phyloP scores from a whole-genome alignment of 176 grass and related monocot species.

The Eragrostis nindensis region DNA sequence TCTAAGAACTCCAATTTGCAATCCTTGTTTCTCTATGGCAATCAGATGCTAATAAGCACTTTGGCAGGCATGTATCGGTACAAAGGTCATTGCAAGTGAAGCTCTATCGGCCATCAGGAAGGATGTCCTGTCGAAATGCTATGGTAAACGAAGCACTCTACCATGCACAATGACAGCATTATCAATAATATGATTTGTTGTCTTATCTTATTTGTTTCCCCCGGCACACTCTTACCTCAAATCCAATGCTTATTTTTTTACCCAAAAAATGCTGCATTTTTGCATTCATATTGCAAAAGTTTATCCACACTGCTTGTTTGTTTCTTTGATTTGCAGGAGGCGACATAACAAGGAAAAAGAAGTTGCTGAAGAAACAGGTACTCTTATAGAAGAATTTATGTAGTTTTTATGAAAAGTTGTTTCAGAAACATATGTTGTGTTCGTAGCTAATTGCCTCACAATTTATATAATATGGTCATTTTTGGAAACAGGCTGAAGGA shows the following conservation, averaged over 20 bases:
- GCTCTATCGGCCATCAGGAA: constrained; percentile 91
- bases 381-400: constrained; percentile 12
- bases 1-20: not conserved
- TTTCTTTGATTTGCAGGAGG: constrained; percentile 69
- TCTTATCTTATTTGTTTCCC: constrained; percentile 19
- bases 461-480: not conserved
- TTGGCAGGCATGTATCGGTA: constrained; percentile 88
- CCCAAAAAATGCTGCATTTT: not conserved
- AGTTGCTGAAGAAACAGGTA: constrained; percentile 95
- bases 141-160: constrained; percentile 62
- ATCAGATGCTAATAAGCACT: constrained; percentile 46
- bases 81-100: constrained; percentile 97
- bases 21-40: constrained; percentile 20
- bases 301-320: constrained; percentile 18
- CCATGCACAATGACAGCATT: constrained; percentile 38
- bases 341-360: constrained; percentile 98
- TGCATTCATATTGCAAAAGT: not conserved
- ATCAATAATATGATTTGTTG: constrained; percentile 17
- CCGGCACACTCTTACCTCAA: not conserved
- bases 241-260: constrained; percentile 11
- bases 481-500: constrained; percentile 82
- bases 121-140: constrained; percentile 99
- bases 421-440: not conserved
- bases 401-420: not conserved
- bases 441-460: constrained; percentile 3